Percentiles rank a stretch among this genome's conserved stretches.
Evolutionary conservation across 2,329 filamentous ascomycete genomes (phyloP).

Genomic region (Pseudonectria foliicola): DNA sequence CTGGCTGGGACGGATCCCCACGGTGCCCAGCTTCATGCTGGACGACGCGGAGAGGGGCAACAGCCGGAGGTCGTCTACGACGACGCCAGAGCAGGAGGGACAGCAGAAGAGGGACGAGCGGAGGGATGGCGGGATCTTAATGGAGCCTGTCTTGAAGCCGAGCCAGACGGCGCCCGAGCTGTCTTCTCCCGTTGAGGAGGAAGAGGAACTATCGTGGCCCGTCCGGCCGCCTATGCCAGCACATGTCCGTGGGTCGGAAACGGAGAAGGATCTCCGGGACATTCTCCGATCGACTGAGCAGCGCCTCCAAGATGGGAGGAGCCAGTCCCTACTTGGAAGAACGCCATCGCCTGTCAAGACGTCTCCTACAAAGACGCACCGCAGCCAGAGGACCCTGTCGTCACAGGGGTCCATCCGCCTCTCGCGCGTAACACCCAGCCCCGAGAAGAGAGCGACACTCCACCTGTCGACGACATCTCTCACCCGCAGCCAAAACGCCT

Average conservation of each 20-base stretch:
- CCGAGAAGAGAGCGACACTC: constrained; percentile 20
- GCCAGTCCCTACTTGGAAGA: constrained; percentile 23
- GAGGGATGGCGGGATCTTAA: not conserved
- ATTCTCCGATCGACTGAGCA: constrained; percentile 48
- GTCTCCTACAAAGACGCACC: constrained; percentile 23
- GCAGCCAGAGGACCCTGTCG: constrained; percentile 18
- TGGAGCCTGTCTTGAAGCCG: constrained; percentile 6
- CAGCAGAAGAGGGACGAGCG: constrained; percentile 4
- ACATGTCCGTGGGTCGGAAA: constrained; percentile 17
- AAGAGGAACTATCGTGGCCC: constrained; percentile 4
- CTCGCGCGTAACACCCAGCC: constrained; percentile 17
- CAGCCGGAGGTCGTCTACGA: constrained; percentile 4
- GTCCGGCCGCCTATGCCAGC: constrained; percentile 11
- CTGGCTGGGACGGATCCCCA: constrained; percentile 28
- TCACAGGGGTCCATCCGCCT: constrained; percentile 17
- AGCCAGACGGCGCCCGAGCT: constrained; percentile 17
- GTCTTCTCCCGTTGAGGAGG: constrained; percentile 7
- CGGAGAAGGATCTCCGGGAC: constrained; percentile 42
- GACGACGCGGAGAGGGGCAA: constrained; percentile 19
- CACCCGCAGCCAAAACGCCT: constrained; percentile 18
- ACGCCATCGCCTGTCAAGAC: constrained; percentile 23
- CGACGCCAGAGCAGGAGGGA: constrained; percentile 12
- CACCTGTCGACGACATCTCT: constrained; percentile 10
- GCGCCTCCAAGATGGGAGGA: constrained; percentile 36
- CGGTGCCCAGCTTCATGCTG: constrained; percentile 27